Percentiles rank a stretch among this genome's conserved stretches.
Evolutionary conservation across 2,329 filamentous ascomycete genomes (phyloP).

Genomic region (Colletotrichum somersetense): DNA sequence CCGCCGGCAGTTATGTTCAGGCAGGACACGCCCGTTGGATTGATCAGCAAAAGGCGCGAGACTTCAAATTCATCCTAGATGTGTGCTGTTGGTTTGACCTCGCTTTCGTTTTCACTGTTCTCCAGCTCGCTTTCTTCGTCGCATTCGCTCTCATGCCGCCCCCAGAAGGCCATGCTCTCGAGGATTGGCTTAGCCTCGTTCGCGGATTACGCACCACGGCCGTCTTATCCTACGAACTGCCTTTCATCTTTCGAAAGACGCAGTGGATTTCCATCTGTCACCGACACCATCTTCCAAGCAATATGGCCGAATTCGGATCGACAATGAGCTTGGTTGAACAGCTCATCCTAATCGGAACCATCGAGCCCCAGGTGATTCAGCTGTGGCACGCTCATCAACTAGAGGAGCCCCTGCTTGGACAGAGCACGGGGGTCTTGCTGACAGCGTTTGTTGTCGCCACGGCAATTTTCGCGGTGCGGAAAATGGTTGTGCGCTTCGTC

Average conservation of each 20-base stretch:
- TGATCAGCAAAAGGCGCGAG: background rate
- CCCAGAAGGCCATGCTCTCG: background rate
- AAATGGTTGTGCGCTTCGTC: background rate
- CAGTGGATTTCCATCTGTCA: slow-evolving; percentile 1
- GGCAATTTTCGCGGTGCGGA: background rate
- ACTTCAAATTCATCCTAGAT: background rate
- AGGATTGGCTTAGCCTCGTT: background rate
- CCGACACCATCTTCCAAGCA: background rate
- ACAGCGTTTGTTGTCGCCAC: background rate
- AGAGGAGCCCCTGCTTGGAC: background rate
- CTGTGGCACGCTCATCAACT: slow-evolving; percentile 4
- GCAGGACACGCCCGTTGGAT: background rate
- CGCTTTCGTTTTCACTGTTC: background rate
- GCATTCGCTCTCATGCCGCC: background rate
- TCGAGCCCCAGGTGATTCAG: background rate
- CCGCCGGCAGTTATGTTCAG: background rate
- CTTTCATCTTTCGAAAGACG: background rate
- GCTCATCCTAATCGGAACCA: background rate
- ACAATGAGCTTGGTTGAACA: background rate
- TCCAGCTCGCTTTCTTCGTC: background rate
- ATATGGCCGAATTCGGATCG: background rate
- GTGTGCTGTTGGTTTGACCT: background rate
- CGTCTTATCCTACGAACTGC: background rate
- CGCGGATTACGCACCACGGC: background rate
- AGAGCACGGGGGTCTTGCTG: background rate